phyloP scores from a whole-genome alignment of 139 green algal species.

The Picochlorum costavermella region DNA sequence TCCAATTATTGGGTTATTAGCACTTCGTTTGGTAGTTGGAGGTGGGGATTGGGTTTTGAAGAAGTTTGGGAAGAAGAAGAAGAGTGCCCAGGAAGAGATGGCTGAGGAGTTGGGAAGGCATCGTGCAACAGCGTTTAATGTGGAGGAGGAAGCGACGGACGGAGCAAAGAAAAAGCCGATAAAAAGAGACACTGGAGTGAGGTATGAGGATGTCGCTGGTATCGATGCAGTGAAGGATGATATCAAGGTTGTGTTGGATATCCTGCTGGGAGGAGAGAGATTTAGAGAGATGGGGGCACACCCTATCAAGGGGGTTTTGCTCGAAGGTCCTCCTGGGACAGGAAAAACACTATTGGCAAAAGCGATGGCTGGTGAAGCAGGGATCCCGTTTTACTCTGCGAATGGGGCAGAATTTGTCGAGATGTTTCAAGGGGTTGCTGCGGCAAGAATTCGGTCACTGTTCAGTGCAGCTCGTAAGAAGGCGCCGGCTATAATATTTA shows the following conservation, averaged over 20 bases:
- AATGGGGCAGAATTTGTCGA: constrained; percentile 76
- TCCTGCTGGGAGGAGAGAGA: constrained; percentile 40
- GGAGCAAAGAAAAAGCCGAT: constrained; percentile 4
- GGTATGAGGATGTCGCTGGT: constrained; percentile 61
- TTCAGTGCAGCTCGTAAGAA: constrained; percentile 89
- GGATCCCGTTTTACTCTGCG: constrained; percentile 56
- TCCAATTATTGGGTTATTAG: constrained; percentile 41
- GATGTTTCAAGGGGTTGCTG: constrained; percentile 67
- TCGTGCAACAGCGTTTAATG: constrained; percentile 38
- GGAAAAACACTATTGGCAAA: constrained; percentile 96
- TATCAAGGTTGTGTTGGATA: constrained; percentile 46
- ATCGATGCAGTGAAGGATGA: constrained; percentile 57
- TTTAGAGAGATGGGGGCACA: constrained; percentile 40
- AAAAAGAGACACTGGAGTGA: constrained; percentile 43
- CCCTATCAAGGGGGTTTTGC: constrained; percentile 66
- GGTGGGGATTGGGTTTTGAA: constrained; percentile 20
- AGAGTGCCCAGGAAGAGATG: constrained; percentile 37
- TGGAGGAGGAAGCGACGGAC: constrained; percentile 7
- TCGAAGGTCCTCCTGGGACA: constrained; percentile 93
- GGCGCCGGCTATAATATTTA: constrained; percentile 94
- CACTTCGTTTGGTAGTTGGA: constrained; percentile 31
- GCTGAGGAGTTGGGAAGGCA: constrained; percentile 39
- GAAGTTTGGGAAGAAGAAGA: constrained; percentile 36
- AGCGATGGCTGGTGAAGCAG: constrained; percentile 66
- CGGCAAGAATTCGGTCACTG: constrained; percentile 75